Evolutionary conservation across 176 grass and related monocot genomes (phyloP).

Genomic region (Juncus inflexus): DNA sequence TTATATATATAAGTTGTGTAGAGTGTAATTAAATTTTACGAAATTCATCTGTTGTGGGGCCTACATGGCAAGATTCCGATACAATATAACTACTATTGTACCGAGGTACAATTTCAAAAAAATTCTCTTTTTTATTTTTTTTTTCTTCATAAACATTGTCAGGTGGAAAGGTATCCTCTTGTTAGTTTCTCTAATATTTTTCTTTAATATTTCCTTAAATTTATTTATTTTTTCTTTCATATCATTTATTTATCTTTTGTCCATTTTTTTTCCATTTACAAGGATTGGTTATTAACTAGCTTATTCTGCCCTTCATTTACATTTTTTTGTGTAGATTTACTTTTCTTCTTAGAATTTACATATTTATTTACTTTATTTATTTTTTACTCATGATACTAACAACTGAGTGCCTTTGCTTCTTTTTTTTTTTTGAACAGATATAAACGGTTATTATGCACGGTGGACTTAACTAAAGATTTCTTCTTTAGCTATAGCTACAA

Average conservation of each 20-base stretch:
- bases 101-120: conserved; percentile 27
- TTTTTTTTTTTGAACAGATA: conserved; percentile 49
- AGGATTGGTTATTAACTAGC: too few species aligned
- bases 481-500: conserved; percentile 99
- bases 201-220: conserved; percentile 14
- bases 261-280: too few species aligned
- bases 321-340: neutral
- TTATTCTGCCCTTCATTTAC: too few species aligned
- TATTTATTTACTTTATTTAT: conserved; percentile 1
- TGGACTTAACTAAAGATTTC: conserved; percentile 95
- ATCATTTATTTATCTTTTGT: neutral
- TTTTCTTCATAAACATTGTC: conserved; percentile 13
- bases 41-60: conserved; percentile 24
- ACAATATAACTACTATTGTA: conserved; percentile 24
- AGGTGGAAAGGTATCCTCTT: conserved; percentile 13
- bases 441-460: conserved; percentile 76
- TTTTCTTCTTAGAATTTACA: too few species aligned
- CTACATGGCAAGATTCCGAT: conserved; percentile 1
- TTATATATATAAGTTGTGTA: conserved; percentile 17
- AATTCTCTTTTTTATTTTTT: conserved; percentile 12
- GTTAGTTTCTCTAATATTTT: conserved; percentile 23
- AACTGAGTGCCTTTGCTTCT: conserved; percentile 3
- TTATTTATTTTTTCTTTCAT: conserved; percentile 6
- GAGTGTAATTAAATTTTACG: conserved; percentile 22
- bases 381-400: neutral